Base-by-base conservation (phyloP, 805 yeast genomes). In the Starmerella davenportii region DNA sequence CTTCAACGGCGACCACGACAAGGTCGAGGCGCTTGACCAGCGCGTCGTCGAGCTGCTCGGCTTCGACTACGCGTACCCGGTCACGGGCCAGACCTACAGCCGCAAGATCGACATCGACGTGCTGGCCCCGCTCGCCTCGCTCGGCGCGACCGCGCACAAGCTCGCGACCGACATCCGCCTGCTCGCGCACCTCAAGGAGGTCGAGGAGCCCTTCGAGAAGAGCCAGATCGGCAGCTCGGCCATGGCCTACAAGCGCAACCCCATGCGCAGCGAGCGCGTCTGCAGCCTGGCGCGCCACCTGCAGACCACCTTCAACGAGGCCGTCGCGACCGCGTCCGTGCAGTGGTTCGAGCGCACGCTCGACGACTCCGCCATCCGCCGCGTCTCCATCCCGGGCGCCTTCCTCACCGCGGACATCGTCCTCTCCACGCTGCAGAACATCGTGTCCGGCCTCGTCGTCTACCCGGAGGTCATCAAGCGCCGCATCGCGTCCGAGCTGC, bases 341-440 rank as follows among this genome's bases (percentile, higher is more conserved):
- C 98, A 90, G 66, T 90, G 98, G 98, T 90, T 90, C 58, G 98
- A 90, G 68, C 80, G 98, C 67, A 90, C 98, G 27, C 70, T 90
- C 56, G 98, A 90, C 62, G 98, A 90, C 62, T 79, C 93, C 41
- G 98, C 98, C 38, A 87, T 87, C 55, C 79, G 98, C 66, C 77
- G 98, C 68, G 90, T 90, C 53, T 79, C 95, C 19, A 66, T 90
- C 47, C 98, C 98, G 36, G 80, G 93, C 37, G 96, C 96, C 3
- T 90, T 90, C 65, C 68, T 90, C 59, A 84, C 96, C 40, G 90
- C 94, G 16, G 98, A 90, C 62, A 87, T 87, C 53, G 68, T 90
- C 49, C 67, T 87, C 50, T 72, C 92, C 21, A 90, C 98, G 37
- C 64, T 90, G 62, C 68, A 76, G 52, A 90, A 90, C 67, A 85